A percentile compares a stretch with the other conserved stretches of the same genome.
Conservation (phyloP, 2,329 filamentous ascomycete species). For the Calonectria naviculata region DNA sequence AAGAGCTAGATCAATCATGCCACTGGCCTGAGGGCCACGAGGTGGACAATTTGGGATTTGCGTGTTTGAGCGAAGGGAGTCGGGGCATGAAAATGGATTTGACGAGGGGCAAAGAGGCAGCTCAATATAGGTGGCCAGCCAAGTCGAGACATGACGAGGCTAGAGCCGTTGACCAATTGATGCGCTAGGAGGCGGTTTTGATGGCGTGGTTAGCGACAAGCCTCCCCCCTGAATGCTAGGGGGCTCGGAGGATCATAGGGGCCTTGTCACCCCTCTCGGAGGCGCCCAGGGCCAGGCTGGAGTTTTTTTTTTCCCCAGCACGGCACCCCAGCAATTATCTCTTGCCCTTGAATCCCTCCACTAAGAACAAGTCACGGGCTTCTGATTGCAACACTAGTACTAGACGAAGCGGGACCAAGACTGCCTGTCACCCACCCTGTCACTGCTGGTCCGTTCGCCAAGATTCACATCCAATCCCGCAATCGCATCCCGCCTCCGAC, state of each 20-base stretch:
- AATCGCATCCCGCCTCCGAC: slow-evolving; percentile 6
- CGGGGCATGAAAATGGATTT: slow-evolving; percentile 12
- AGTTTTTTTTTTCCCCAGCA: neutral
- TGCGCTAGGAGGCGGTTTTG: neutral
- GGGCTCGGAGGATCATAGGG: neutral
- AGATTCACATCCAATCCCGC: neutral
- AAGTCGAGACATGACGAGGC: neutral
- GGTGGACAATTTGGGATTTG: neutral
- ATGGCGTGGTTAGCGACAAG: slow-evolving; percentile 17
- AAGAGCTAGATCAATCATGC: slow-evolving; percentile 28
- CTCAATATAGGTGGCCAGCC: neutral
- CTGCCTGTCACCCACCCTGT: neutral
- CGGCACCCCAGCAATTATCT: neutral
- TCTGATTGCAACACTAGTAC: neutral
- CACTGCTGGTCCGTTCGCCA: slow-evolving; percentile 7
- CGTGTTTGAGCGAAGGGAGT: neutral
- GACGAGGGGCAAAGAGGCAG: neutral
- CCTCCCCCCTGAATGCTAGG: slow-evolving; percentile 4
- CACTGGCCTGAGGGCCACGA: slow-evolving; percentile 17
- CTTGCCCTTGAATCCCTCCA: neutral
- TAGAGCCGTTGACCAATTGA: neutral
- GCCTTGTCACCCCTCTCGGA: neutral
- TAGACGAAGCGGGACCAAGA: neutral
- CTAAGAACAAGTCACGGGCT: neutral
- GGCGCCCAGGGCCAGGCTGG: neutral